These are phyloP conservation scores for Allium sativum DNA, from an alignment of 106 monocot genomes.

Conservation along the genomic window DNA sequence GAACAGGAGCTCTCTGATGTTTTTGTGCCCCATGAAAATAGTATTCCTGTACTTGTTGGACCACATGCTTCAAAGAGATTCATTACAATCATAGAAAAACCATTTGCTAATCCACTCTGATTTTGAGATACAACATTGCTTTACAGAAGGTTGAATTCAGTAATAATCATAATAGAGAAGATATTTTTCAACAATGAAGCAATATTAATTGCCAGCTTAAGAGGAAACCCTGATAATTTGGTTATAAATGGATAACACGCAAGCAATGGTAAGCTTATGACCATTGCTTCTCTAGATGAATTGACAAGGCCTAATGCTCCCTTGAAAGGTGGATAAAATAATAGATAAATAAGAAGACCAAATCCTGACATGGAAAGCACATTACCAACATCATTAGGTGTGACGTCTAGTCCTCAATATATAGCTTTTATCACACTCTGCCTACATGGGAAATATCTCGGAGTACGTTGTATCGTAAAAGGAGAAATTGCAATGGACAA, in stretches of 20 bases:
- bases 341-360: slow-evolving; percentile 41
- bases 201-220: slow-evolving; percentile 31
- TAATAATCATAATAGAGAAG: no score
- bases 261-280: slow-evolving; percentile 49
- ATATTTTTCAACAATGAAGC: slow-evolving; percentile 70
- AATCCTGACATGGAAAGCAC: slow-evolving; percentile 69
- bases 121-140: no score
- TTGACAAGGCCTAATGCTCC: slow-evolving; percentile 42
- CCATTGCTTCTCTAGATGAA: slow-evolving; percentile 32
- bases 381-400: slow-evolving; percentile 55
- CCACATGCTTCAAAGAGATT: slow-evolving; percentile 41
- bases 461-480: slow-evolving; percentile 49
- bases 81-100: slow-evolving; percentile 37
- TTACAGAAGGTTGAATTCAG: no score
- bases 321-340: slow-evolving; percentile 41
- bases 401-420: slow-evolving; percentile 59
- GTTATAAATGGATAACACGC: slow-evolving; percentile 43
- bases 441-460: slow-evolving; percentile 78
- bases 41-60: slow-evolving; percentile 31
- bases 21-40: slow-evolving; percentile 62
- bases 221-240: slow-evolving; percentile 39
- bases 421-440: slow-evolving; percentile 41
- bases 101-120: slow-evolving; percentile 57
- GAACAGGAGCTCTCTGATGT: slow-evolving; percentile 21
- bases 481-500: slow-evolving; percentile 45